Conservation (phyloP, 164 flowering plant species). For the Stephania yunnanensis region DNA sequence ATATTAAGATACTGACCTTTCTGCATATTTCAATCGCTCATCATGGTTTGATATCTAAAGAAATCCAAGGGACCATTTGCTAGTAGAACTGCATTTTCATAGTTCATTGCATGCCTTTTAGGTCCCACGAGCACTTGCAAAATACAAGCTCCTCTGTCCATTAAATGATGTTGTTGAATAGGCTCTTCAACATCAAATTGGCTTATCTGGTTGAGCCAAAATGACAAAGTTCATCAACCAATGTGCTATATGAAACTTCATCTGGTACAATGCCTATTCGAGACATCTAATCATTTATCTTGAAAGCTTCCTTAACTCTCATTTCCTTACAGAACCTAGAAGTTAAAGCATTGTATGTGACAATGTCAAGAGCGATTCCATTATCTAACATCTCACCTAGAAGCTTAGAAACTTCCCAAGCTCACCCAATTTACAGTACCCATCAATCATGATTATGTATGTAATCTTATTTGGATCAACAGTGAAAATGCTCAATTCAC, state of each 20-base stretch:
- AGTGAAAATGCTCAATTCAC: slow-evolving; percentile 15
- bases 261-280: slow-evolving; percentile 33
- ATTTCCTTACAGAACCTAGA: slow-evolving; percentile 45
- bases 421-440: slow-evolving; percentile 47
- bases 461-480: slow-evolving; percentile 60
- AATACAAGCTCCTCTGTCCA: neutral
- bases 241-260: slow-evolving; percentile 48
- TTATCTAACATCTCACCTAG: slow-evolving; percentile 45
- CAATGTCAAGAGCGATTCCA: slow-evolving; percentile 58
- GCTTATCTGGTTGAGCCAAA: slow-evolving; percentile 21
- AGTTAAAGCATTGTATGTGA: slow-evolving; percentile 51
- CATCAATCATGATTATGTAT: slow-evolving; percentile 60
- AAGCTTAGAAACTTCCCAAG: slow-evolving; percentile 39
- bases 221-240: slow-evolving; percentile 35
- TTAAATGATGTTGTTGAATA: neutral
- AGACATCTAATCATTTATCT: slow-evolving; percentile 40
- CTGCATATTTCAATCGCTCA: neutral
- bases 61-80: neutral
- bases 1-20: neutral
- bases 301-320: slow-evolving; percentile 42
- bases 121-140: neutral
- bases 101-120: neutral
- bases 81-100: neutral
- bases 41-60: neutral
- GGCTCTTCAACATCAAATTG: slow-evolving; percentile 16